Conservation (phyloP, 495 filamentous ascomycete genomes). For the Pyrenula aspistea region DNA sequence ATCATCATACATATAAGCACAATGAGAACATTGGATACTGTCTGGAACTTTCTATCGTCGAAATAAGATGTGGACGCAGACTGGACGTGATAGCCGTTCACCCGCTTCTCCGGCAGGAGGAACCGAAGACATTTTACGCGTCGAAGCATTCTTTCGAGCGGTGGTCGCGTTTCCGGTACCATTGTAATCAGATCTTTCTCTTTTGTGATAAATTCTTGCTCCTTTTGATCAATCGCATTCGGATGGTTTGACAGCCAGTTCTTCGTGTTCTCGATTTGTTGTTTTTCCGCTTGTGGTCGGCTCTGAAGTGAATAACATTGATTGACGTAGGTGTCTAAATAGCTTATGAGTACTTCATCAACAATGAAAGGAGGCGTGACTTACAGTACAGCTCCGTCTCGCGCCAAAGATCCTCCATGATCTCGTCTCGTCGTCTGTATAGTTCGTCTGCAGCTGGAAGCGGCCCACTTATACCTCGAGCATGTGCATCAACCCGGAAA, state of each 20-base stretch:
- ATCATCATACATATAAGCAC: neutral
- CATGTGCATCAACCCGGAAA: neutral
- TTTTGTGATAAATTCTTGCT: neutral
- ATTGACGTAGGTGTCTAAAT: neutral
- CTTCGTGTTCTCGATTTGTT: neutral
- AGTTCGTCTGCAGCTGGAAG: neutral
- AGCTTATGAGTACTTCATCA: neutral
- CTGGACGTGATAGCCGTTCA: neutral
- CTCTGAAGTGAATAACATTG: neutral
- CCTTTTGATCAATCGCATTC: neutral
- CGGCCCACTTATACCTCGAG: neutral
- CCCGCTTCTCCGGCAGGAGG: neutral
- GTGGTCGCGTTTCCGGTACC: neutral
- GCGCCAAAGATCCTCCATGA: neutral
- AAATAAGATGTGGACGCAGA: neutral
- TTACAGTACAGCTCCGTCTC: neutral
- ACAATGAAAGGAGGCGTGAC: neutral
- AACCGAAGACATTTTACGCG: neutral
- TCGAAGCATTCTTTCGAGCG: neutral
- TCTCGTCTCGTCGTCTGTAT: neutral
- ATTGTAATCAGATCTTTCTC: neutral
- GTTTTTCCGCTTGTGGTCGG: neutral
- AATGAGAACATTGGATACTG: neutral
- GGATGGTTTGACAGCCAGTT: neutral
- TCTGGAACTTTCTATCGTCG: neutral